Base-by-base conservation (phyloP, 768 basidiomycete genomes). In the Galerina marginata region DNA sequence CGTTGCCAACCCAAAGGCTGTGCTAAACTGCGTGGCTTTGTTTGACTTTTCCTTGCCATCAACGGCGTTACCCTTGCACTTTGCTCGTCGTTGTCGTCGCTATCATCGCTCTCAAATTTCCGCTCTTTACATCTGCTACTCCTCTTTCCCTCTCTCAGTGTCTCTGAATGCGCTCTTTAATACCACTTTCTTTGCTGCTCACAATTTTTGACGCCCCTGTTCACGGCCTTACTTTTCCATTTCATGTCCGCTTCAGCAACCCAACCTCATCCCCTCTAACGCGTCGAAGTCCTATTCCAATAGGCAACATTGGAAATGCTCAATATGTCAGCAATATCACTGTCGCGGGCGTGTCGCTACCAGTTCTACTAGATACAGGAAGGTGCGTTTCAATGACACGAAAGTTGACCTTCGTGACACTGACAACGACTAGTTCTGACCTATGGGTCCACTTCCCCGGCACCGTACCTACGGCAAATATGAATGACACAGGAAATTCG, bases 301-400 rank as follows among this genome's bases (percentile, higher is more conserved):
- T 92, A 26, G 75, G 75, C 25, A 89, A 92, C 74, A 86, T 83
- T 0, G 86, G 85, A 64, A 92, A 93, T 75, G 80, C 86, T 0
- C 86, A 91, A 67, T 93, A 93, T 69, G 84, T 88, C 51, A 78
- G 83, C 42, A 91, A 90, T 67, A 80, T 93, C 62, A 89, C 88
- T 14, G 74, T 93, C 44, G 88, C 84, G 14, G 88, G 88, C 15
- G 73, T 73, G 20, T 67, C 75, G 4, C 75, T 89, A 62, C 78
- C 81, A 23, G 88, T 92, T 53, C 76, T 91, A 66, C 72, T 93
- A 54, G 91, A 93, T 69, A 92, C 90, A 6, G 91, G 91, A 74
- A 92, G 91, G 90, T 88, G 61, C 15, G 75, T 33, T 7, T 33
- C 55, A 16, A 48, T 14, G 39, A 38, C 45, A 20, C 14, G n/a